Evolutionary conservation across 176 grass and related monocot species (phyloP).

Genomic region (Eragrostis curvula): DNA sequence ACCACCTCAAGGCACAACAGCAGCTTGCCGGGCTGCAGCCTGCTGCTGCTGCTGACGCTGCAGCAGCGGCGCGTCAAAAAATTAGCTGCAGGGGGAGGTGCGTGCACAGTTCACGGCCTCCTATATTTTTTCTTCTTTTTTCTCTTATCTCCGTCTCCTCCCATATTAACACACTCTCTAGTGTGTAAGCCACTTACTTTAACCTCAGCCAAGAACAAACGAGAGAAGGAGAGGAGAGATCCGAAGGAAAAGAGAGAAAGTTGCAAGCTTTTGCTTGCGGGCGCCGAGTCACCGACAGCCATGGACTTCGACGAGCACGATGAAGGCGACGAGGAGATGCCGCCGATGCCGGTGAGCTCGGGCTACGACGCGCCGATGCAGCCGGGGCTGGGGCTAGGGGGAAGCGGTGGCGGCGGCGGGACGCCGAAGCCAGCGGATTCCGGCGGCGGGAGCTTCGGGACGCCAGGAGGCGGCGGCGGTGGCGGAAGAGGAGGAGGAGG

Average conservation of each 20-base stretch:
- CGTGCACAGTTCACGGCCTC: conserved; percentile 17
- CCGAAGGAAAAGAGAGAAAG: conserved; percentile 19
- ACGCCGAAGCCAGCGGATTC: conserved; percentile 36
- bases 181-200: conserved; percentile 41
- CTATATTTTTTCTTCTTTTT: conserved; percentile 2
- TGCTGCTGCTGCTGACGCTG: neutral
- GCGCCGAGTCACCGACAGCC: neutral
- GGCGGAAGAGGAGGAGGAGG: neutral
- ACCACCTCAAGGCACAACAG: conserved; percentile 40
- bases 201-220: conserved; percentile 46
- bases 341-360: conserved; percentile 54
- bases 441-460: conserved; percentile 13
- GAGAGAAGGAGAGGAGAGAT: neutral
- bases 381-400: conserved; percentile 6
- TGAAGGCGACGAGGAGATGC: conserved; percentile 58
- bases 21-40: conserved; percentile 33
- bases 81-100: conserved; percentile 47
- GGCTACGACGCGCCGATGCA: conserved; percentile 48
- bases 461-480: neutral
- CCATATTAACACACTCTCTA: conserved; percentile 44
- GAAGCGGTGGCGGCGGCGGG: neutral
- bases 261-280: neutral
- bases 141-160: conserved; percentile 36
- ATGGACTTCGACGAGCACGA: conserved; percentile 79
- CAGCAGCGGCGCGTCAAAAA: conserved; percentile 57